Conservation (phyloP, 805 yeast species). For the Pichia californica region DNA sequence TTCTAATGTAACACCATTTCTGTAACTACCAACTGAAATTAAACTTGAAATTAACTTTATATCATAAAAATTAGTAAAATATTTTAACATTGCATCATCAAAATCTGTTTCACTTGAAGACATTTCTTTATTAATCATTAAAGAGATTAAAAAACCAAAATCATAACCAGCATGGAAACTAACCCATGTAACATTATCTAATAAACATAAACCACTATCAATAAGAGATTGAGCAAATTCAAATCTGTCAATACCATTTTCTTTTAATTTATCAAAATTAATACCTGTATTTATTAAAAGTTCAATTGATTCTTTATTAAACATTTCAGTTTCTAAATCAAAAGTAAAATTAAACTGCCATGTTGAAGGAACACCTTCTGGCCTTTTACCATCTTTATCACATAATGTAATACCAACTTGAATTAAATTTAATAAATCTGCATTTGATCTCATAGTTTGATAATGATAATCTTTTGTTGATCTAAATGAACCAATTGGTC, state of each 20-base stretch:
- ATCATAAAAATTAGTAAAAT: slow-evolving; percentile 80
- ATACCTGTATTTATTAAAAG: slow-evolving; percentile 76
- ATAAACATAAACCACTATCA: slow-evolving; percentile 78
- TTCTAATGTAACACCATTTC: slow-evolving; percentile 39
- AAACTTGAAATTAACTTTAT: slow-evolving; percentile 49
- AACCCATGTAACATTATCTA: slow-evolving; percentile 72
- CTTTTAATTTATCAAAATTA: slow-evolving; percentile 68
- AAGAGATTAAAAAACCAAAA: slow-evolving; percentile 77
- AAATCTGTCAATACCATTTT: slow-evolving; percentile 69
- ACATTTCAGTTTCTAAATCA: slow-evolving; percentile 75
- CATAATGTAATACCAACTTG: slow-evolving; percentile 79
- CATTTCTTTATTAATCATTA: slow-evolving; percentile 67
- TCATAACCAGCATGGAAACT: slow-evolving; percentile 94
- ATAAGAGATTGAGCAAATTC: slow-evolving; percentile 80
- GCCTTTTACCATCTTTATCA: slow-evolving; percentile 62
- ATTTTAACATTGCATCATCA: slow-evolving; percentile 58
- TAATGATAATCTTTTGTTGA: slow-evolving; percentile 90
- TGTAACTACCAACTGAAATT: slow-evolving; percentile 17
- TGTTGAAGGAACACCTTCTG: slow-evolving; percentile 62
- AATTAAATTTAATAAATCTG: slow-evolving; percentile 77
- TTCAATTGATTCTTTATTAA: slow-evolving; percentile 76
- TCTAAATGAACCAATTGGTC: slow-evolving; percentile 92
- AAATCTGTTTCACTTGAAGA: slow-evolving; percentile 80
- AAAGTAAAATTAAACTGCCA: slow-evolving; percentile 95
- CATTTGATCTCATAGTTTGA: slow-evolving; percentile 87